Evolutionary conservation across 208 protist genomes (phyloP).

Genomic region (Blastocrithidia nonstop): DNA sequence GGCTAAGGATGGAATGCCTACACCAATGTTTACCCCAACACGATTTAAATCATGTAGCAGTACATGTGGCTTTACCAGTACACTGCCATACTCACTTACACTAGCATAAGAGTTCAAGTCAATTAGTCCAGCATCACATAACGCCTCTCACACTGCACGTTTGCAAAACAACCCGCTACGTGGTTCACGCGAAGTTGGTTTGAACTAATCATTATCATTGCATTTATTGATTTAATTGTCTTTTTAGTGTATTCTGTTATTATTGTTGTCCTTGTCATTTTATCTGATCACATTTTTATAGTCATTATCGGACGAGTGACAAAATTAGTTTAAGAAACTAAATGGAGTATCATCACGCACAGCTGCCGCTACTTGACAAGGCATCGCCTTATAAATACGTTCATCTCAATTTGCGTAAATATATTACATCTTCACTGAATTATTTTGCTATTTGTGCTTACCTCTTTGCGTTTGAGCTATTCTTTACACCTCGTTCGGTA

Average conservation of each 20-base stretch:
- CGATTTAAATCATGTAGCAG: constrained; percentile 4
- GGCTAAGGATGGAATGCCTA: constrained; percentile 73
- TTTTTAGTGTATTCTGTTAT: background rate
- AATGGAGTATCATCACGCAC: constrained; percentile 10
- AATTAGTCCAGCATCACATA: constrained; percentile 37
- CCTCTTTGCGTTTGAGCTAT: constrained; percentile 9
- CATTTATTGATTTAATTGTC: background rate
- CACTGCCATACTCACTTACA: background rate
- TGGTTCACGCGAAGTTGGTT: constrained; percentile 32
- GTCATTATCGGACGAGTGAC: too few relatives aligned
- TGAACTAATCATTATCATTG: constrained; percentile 13
- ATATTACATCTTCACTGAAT: constrained; percentile 13
- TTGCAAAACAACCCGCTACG: constrained; percentile 29
- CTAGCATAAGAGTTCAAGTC: constrained; percentile 5
- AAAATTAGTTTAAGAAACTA: background rate
- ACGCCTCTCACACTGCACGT: constrained; percentile 42
- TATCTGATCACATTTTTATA: too few relatives aligned
- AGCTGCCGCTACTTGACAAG: constrained; percentile 50
- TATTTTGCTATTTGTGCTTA: constrained; percentile 11
- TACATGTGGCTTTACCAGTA: background rate
- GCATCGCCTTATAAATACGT: too few relatives aligned
- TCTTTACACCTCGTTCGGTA: constrained; percentile 36
- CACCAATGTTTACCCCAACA: constrained; percentile 83
- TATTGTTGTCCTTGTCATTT: constrained; percentile 1
- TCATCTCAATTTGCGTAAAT: too few relatives aligned